Percentiles rank a stretch among this genome's conserved stretches.
These are phyloP conservation scores for Lactifluus subvellereus DNA, from an alignment of 768 basidiomycete genomes.

Conservation along the genomic window DNA sequence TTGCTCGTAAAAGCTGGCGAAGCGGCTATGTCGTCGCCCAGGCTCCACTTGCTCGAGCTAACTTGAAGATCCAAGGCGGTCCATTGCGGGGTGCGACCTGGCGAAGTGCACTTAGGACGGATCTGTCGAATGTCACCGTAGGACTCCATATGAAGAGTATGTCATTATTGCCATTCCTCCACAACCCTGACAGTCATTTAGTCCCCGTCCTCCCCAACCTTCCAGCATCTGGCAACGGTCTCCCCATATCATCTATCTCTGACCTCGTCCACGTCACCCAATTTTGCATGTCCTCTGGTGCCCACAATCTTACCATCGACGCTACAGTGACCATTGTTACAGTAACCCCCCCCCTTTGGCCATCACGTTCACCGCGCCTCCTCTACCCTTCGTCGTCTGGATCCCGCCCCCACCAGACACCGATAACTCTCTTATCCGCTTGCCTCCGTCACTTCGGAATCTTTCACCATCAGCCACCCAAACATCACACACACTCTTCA, in stretches of 20 bases:
- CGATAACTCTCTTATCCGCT: slow-evolving; percentile 36
- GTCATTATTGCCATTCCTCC: background rate
- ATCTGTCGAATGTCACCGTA: background rate
- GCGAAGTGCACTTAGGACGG: slow-evolving; percentile 5
- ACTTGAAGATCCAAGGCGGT: slow-evolving; percentile 14
- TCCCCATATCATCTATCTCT: slow-evolving; percentile 49
- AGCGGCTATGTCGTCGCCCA: slow-evolving; percentile 6
- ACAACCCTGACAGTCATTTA: slow-evolving; percentile 28
- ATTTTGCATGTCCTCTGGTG: slow-evolving; percentile 41
- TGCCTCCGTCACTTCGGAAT: slow-evolving; percentile 47
- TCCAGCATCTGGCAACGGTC: slow-evolving; percentile 49
- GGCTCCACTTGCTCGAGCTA: slow-evolving; percentile 2
- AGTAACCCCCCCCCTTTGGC: slow-evolving; percentile 44
- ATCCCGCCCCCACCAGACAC: slow-evolving; percentile 34
- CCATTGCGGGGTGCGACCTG: background rate
- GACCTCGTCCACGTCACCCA: slow-evolving; percentile 48
- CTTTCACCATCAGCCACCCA: slow-evolving; percentile 59
- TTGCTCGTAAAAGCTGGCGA: slow-evolving; percentile 19
- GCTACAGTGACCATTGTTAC: slow-evolving; percentile 49
- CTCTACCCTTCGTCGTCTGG: slow-evolving; percentile 57
- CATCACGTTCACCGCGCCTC: slow-evolving; percentile 47
- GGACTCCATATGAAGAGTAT: background rate
- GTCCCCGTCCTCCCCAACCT: slow-evolving; percentile 64
- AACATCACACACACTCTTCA: slow-evolving; percentile 56
- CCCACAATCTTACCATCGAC: slow-evolving; percentile 29